phyloP scores from a whole-genome alignment of 768 basidiomycete genomes.

The Agaricus blazei region DNA sequence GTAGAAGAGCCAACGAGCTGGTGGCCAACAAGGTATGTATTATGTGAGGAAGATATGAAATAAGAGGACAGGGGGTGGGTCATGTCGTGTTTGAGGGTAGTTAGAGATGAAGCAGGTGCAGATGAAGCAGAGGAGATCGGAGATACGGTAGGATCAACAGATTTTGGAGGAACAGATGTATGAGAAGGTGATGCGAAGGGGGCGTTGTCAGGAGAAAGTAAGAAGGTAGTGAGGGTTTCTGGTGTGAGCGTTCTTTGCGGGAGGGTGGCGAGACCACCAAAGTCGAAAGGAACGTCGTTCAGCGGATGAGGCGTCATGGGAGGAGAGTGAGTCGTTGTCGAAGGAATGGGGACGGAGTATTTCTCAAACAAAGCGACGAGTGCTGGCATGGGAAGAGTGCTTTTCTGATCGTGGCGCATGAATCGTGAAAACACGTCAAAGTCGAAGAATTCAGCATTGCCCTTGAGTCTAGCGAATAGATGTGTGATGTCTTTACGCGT shows the following conservation, averaged over 20 bases:
- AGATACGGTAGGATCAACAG: neutral
- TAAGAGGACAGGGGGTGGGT: constrained; percentile 84
- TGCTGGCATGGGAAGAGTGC: constrained; percentile 28
- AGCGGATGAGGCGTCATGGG: constrained; percentile 1
- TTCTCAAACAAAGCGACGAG: constrained; percentile 34
- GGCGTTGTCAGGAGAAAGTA: constrained; percentile 77
- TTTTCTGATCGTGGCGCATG: constrained; percentile 44
- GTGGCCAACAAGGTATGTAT: constrained; percentile 85
- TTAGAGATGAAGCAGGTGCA: constrained; percentile 14
- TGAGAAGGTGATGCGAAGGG: constrained; percentile 22
- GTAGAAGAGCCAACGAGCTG: constrained; percentile 85
- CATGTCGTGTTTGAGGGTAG: constrained; percentile 68
- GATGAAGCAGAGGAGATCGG: neutral
- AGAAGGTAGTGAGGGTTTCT: constrained; percentile 72
- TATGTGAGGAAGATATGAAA: constrained; percentile 89
- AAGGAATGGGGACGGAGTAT: constrained; percentile 22
- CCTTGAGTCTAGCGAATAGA: constrained; percentile 46
- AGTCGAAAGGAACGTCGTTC: neutral
- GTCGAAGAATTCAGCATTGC: constrained; percentile 31
- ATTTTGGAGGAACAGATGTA: constrained; percentile 21
- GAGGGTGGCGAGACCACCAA: neutral
- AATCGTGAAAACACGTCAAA: constrained; percentile 39
- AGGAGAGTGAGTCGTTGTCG: constrained; percentile 5
- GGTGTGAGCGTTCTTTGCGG: constrained; percentile 30
- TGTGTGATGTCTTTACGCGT: constrained; percentile 74